These are phyloP conservation scores for Infundibulicybe gibba DNA, from an alignment of 768 basidiomycete species.

Conservation along the genomic window DNA sequence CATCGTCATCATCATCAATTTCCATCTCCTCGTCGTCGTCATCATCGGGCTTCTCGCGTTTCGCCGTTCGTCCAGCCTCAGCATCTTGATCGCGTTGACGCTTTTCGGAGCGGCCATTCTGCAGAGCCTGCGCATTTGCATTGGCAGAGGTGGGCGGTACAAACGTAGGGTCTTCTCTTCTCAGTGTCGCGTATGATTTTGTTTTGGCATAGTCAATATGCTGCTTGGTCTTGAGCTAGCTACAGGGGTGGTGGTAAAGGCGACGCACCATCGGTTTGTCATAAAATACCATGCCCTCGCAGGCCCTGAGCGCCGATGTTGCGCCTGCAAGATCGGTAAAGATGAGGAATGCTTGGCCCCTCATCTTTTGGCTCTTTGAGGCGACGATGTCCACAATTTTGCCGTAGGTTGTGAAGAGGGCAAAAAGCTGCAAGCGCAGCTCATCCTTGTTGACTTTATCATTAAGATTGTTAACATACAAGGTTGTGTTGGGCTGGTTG, in stretches of 20 bases:
- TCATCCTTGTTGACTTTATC: conserved; percentile 92
- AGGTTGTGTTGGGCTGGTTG: conserved; percentile 78
- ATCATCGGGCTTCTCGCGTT: conserved; percentile 68
- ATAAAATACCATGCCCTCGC: conserved; percentile 91
- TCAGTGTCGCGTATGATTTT: conserved; percentile 82
- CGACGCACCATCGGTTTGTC: conserved; percentile 85
- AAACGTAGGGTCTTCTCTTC: conserved; percentile 77
- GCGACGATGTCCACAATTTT: conserved; percentile 92
- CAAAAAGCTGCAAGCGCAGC: conserved; percentile 75
- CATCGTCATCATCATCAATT: conserved; percentile 85
- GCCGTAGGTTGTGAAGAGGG: conserved; percentile 91
- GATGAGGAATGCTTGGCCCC: conserved; percentile 95
- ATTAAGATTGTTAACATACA: conserved; percentile 93
- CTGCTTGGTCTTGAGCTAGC: conserved; percentile 34
- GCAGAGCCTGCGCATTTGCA: conserved; percentile 42
- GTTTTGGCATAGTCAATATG: conserved; percentile 88
- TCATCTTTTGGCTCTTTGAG: conserved; percentile 79
- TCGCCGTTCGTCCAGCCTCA: conserved; percentile 50
- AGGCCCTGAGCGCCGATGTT: conserved; percentile 89
- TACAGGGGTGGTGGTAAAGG: conserved; percentile 4
- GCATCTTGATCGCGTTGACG: conserved; percentile 62
- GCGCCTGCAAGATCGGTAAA: conserved; percentile 89
- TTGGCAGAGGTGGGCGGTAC: conserved; percentile 68
- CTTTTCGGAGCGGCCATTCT: conserved; percentile 44
- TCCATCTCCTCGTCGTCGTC: conserved; percentile 88